Evolutionary conservation across 2,329 filamentous ascomycete genomes (phyloP).

Genomic region (Exophiala calicioides): DNA sequence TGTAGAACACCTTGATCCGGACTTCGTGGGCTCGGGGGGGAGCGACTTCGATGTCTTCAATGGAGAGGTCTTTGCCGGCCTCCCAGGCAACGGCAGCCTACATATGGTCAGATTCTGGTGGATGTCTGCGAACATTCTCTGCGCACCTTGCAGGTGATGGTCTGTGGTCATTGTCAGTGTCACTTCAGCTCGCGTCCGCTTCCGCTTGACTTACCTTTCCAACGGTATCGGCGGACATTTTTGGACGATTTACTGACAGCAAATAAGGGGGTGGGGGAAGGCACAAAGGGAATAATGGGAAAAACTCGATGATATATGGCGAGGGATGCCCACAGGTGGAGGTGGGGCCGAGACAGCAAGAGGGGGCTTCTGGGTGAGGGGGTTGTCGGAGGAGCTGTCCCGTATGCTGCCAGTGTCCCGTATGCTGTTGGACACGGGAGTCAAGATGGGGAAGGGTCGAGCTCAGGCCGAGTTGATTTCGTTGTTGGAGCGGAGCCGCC

Average conservation of each 20-base stretch:
- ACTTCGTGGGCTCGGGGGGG: conserved; percentile 92
- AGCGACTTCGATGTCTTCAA: conserved; percentile 91
- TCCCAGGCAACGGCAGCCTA: conserved; percentile 96
- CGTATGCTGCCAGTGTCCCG: too few relatives aligned
- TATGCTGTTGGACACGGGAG: too few relatives aligned
- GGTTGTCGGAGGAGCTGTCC: too few relatives aligned
- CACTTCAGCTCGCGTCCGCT: not conserved
- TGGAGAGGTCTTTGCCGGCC: conserved; percentile 80
- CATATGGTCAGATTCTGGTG: conserved; percentile 16
- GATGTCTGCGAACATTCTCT: not conserved
- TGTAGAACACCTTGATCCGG: conserved; percentile 95
- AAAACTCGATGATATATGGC: too few relatives aligned
- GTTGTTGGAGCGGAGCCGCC: too few relatives aligned
- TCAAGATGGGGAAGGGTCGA: too few relatives aligned
- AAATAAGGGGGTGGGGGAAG: conserved; percentile 1
- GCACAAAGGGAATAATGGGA: not conserved
- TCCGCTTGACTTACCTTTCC: conserved; percentile 28
- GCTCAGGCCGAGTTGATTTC: too few relatives aligned
- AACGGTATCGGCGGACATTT: conserved; percentile 30
- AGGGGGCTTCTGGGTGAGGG: too few relatives aligned
- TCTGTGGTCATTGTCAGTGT: conserved; percentile 54
- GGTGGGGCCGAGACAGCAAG: too few relatives aligned
- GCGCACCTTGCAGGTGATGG: conserved; percentile 80
- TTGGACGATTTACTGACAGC: conserved; percentile 7
- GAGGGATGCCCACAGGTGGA: too few relatives aligned